Evolutionary conservation across 176 grass and related monocot genomes (phyloP).

Genomic region (Typha latifolia): DNA sequence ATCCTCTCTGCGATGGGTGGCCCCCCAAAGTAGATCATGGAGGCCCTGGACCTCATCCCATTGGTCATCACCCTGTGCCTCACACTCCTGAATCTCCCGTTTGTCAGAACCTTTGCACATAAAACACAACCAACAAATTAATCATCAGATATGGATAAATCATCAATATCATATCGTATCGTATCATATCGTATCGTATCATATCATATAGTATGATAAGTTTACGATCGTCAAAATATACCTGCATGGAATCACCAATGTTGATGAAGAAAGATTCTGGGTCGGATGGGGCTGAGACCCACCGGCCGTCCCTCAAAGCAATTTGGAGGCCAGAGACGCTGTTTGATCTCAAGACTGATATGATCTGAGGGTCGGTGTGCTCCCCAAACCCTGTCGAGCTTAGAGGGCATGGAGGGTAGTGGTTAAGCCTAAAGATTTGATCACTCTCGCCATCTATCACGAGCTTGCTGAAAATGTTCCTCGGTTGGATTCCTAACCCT

Average conservation of each 20-base stretch:
- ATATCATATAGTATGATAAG: too few species aligned
- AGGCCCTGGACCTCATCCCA: constrained; percentile 75
- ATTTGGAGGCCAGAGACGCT: constrained; percentile 68
- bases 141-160: too few species aligned
- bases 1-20: constrained; percentile 59
- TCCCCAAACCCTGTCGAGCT: constrained; percentile 78
- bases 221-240: background rate
- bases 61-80: constrained; percentile 92
- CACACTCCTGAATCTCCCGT: constrained; percentile 89
- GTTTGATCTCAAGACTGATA: constrained; percentile 83
- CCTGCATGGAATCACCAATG: constrained; percentile 92
- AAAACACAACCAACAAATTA: too few species aligned
- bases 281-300: constrained; percentile 83
- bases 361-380: constrained; percentile 92
- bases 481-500: constrained; percentile 43
- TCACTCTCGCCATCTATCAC: constrained; percentile 42
- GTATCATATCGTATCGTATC: too few species aligned
- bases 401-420: constrained; percentile 76
- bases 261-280: constrained; percentile 76
- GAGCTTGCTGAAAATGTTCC: constrained; percentile 44
- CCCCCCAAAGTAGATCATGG: constrained; percentile 92
- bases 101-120: constrained; percentile 59
- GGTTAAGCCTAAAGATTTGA: constrained; percentile 80
- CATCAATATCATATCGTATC: too few species aligned
- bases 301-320: constrained; percentile 44